phyloP scores from a whole-genome alignment of 2,329 filamentous ascomycete species.

The Sporothrix phasma region DNA sequence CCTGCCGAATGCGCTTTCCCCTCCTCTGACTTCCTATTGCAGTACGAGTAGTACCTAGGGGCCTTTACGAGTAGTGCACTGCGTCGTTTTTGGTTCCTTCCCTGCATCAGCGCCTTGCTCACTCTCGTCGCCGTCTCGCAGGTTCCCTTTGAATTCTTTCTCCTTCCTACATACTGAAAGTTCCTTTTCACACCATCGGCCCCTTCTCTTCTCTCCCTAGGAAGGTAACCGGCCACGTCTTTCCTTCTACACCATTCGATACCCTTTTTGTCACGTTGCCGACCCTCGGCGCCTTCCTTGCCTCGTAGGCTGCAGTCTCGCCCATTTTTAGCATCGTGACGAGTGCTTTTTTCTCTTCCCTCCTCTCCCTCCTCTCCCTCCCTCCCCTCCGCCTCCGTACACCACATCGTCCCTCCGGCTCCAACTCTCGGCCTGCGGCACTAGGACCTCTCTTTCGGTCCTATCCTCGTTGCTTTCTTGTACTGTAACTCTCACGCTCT shows the following conservation, averaged over 20 bases:
- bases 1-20: neutral
- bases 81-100: constrained; percentile 1
- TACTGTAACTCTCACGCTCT: constrained; percentile 16
- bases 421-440: neutral
- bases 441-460: neutral
- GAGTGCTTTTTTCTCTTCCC: neutral
- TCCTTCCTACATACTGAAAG: constrained; percentile 13
- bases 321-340: neutral
- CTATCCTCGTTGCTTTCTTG: neutral
- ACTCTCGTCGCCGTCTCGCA: neutral
- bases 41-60: neutral
- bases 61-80: neutral
- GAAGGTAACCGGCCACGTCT: neutral
- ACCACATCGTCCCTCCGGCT: neutral
- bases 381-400: neutral
- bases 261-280: neutral
- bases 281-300: neutral
- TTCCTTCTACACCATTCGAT: neutral
- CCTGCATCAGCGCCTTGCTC: neutral
- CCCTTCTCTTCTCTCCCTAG: neutral
- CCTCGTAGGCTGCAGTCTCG: neutral
- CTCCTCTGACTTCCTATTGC: neutral
- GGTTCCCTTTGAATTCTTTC: neutral
- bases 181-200: constrained; percentile 1
- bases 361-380: neutral